phyloP scores from a whole-genome alignment of 371 early-diverging fungal species.

The Amoeboaphelidium protococcarum region DNA sequence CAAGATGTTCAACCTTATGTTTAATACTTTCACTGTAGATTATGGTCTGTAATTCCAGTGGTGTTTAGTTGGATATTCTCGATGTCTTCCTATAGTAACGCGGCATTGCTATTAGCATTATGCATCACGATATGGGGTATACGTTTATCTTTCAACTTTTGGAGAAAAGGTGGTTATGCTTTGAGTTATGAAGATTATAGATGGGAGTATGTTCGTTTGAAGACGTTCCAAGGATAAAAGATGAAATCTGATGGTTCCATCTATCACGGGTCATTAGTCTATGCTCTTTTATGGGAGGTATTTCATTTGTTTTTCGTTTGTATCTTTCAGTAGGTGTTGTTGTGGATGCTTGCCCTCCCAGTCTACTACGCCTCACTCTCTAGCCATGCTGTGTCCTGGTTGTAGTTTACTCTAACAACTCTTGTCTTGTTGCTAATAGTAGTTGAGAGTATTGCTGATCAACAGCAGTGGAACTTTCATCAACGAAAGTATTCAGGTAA shows the following conservation, averaged over 20 bases:
- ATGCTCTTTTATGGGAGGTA: constrained; percentile 21
- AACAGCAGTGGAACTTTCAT: constrained; percentile 60
- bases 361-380: constrained; percentile 17
- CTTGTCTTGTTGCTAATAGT: constrained; percentile 18
- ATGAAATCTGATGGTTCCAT: no score
- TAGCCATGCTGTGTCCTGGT: constrained; percentile 1
- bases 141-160: constrained; percentile 51
- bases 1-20: no score
- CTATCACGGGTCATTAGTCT: neutral
- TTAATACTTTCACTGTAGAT: no score
- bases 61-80: no score
- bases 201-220: constrained; percentile 34
- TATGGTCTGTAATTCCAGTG: no score
- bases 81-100: no score
- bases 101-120: constrained; percentile 12
- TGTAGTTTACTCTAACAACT: constrained; percentile 20
- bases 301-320: constrained; percentile 47
- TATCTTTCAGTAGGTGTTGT: constrained; percentile 32
- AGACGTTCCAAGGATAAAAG: no score
- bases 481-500: constrained; percentile 19
- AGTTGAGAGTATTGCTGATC: constrained; percentile 42
- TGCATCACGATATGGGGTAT: constrained; percentile 42
- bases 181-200: constrained; percentile 42
- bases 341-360: constrained; percentile 32
- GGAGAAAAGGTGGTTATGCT: constrained; percentile 43